phyloP scores from a whole-genome alignment of 352 stramenopile species.

The Phytophthora sp. region DNA sequence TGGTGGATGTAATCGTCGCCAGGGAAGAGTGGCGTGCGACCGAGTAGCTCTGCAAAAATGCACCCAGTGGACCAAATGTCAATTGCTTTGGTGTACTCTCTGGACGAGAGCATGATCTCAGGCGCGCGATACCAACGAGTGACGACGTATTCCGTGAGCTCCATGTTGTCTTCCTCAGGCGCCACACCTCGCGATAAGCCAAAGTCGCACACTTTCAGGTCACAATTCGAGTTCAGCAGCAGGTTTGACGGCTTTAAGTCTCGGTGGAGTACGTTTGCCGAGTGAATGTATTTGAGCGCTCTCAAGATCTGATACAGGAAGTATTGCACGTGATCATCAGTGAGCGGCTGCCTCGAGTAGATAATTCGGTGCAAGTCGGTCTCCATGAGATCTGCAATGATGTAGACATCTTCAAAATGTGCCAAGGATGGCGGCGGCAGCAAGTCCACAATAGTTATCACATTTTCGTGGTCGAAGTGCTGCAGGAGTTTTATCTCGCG shows the following conservation, averaged over 20 bases:
- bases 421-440: conserved; percentile 92
- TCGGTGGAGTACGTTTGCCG: conserved; percentile 93
- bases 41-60: conserved; percentile 94
- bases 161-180: conserved; percentile 88
- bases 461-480: conserved; percentile 95
- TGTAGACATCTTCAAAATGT: conserved; percentile 98
- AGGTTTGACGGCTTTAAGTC: conserved; percentile 98
- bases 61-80: conserved; percentile 96
- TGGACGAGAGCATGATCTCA: conserved; percentile 96
- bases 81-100: conserved; percentile 97
- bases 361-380: conserved; percentile 98
- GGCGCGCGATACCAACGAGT: conserved; percentile 95
- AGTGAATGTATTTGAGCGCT: conserved; percentile 95
- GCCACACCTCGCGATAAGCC: conserved; percentile 87
- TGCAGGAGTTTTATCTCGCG: conserved; percentile 96
- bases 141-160: conserved; percentile 93
- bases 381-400: conserved; percentile 98
- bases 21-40: conserved; percentile 91
- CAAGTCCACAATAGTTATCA: conserved; percentile 97
- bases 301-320: conserved; percentile 97
- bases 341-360: conserved; percentile 94
- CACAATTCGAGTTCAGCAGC: conserved; percentile 94
- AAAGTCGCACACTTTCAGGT: conserved; percentile 94
- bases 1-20: conserved; percentile 99
- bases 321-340: conserved; percentile 94